A percentile compares a stretch with the other conserved stretches of the same genome.
Evolutionary conservation across 345 rosid genomes (phyloP).

Genomic region (Theobroma cacao): DNA sequence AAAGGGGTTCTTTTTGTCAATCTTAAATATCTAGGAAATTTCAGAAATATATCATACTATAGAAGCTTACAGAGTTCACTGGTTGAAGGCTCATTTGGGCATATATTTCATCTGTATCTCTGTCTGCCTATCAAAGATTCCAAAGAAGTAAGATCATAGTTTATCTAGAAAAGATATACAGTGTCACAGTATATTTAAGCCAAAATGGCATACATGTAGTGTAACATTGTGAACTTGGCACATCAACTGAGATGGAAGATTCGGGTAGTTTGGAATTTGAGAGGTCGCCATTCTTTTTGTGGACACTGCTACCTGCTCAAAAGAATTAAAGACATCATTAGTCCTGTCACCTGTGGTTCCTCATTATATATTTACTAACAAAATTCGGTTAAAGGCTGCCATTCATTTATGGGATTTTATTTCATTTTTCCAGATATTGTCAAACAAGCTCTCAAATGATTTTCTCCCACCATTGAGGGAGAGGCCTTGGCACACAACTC

Average conservation of each 20-base stretch:
- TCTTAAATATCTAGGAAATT: not conserved
- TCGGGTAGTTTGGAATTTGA: conserved; percentile 94
- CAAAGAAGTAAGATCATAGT: not conserved
- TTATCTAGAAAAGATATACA: not conserved
- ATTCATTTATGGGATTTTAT: not conserved
- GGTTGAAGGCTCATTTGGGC: conserved; percentile 98
- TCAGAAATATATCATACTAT: not conserved
- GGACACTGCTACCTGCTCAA: conserved; percentile 77
- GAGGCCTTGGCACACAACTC: not conserved
- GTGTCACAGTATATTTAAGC: not conserved
- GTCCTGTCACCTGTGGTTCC: not conserved
- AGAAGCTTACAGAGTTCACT: conserved; percentile 68
- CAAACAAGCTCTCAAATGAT: not conserved
- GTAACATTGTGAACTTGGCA: conserved; percentile 98
- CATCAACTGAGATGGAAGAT: conserved; percentile 87
- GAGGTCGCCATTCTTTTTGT: conserved; percentile 86
- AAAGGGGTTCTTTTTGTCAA: not conserved
- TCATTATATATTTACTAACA: not conserved
- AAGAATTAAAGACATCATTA: not conserved
- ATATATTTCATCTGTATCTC: conserved; percentile 90
- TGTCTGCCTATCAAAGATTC: conserved; percentile 68
- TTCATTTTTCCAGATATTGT: not conserved
- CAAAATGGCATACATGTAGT: conserved; percentile 55
- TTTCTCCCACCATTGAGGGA: not conserved
- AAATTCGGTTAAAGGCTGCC: not conserved